Base-by-base conservation (phyloP, 192 early-diverging fungal genomes). In the Podila epigama region DNA sequence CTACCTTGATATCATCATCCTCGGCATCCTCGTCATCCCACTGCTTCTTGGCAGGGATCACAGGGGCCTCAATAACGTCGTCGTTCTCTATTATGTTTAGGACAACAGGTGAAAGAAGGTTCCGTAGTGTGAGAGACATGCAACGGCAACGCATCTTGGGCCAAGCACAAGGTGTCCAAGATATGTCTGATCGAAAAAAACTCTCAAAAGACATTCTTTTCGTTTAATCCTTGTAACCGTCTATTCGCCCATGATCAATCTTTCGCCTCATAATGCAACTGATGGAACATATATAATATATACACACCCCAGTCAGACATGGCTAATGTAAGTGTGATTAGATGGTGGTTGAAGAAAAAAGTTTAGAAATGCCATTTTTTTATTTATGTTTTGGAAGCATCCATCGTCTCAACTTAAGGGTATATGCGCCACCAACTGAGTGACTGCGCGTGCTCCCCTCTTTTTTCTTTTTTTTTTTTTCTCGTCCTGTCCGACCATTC, bases 1-100 rank as follows among this genome's bases (percentile, higher is more conserved):
- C n/a, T 56, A 85, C 82, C 72, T 88, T 88, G 72, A 88, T 63
- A 51, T 87, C 79, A 27, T 85, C 82, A 36, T 84, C 85, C 29
- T 86, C 82, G 44, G 79, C 82, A 66, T 88, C 89, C 37, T 91
- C 89, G 61, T 93, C 90, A 52, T 90, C 89, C 69, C 83, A 90
- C 80, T 88, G 83, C 70, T 86, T 82, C 66, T 82, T 81, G 29
- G 60, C 59, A 35, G 83, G 64, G 51, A 75, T 69, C 25, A 70
- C 72, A 42, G 82, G 63, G 48, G 70, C 69, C 36, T 75, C 73
- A 53, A 81, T 60, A 42, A 72, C 72, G 58, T 82, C 85, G 52
- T 79, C 75, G 52, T 77, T 77, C 75, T 86, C 75, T 72, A 70
- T 39, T n/a, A n/a, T n/a, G n/a, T n/a, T n/a, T n/a, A n/a, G n/a